Conservation (phyloP, 768 basidiomycete species). For the Amanita pallidorosea region DNA sequence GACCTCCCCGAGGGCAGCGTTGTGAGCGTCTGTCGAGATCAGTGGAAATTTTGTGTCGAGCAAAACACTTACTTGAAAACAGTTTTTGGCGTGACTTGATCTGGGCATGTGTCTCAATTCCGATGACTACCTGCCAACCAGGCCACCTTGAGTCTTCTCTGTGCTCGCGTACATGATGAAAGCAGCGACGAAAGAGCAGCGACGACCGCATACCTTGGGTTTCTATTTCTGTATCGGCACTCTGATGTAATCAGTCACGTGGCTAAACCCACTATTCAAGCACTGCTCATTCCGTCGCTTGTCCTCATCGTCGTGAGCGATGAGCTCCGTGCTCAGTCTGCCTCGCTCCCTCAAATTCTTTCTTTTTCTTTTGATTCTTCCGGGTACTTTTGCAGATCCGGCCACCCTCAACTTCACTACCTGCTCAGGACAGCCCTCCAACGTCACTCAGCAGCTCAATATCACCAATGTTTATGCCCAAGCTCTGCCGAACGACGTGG, state of each 20-base stretch:
- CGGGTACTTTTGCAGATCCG: slow-evolving; percentile 36
- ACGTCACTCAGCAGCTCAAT: slow-evolving; percentile 45
- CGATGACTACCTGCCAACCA: slow-evolving; percentile 85
- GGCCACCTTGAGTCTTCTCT: slow-evolving; percentile 50
- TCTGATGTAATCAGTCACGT: slow-evolving; percentile 4
- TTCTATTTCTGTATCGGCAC: neutral
- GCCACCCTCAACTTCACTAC: slow-evolving; percentile 54
- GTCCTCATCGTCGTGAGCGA: slow-evolving; percentile 16
- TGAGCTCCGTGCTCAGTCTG: slow-evolving; percentile 11
- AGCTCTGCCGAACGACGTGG: slow-evolving; percentile 33
- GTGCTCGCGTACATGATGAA: slow-evolving; percentile 23
- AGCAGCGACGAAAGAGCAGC: slow-evolving; percentile 12
- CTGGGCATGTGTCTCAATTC: slow-evolving; percentile 94
- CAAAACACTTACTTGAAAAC: slow-evolving; percentile 57
- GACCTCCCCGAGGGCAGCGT: slow-evolving; percentile 28
- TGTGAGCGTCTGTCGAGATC: slow-evolving; percentile 24
- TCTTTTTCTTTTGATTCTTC: slow-evolving; percentile 16
- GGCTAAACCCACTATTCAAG: neutral
- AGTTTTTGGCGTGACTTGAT: slow-evolving; percentile 81
- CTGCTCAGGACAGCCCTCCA: slow-evolving; percentile 46
- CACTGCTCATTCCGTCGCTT: neutral
- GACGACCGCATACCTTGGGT: neutral
- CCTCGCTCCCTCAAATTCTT: slow-evolving; percentile 10
- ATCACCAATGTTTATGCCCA: slow-evolving; percentile 69
- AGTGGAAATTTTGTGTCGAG: neutral